Conservation (phyloP, 441 rosid species). For the Pelargonium fulgidum region DNA sequence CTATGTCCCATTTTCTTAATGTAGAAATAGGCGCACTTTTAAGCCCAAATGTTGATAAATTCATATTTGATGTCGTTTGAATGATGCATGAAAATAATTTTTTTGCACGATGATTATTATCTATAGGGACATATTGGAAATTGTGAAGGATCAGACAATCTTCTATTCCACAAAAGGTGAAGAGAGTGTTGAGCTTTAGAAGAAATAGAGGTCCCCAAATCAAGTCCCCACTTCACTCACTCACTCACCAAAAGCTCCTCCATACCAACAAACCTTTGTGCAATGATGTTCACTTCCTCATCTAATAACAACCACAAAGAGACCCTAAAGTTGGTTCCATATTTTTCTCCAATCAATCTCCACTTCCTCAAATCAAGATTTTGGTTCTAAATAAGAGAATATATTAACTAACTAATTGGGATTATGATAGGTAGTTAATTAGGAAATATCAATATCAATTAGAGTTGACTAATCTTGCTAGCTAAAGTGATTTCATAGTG, state of each 20-base stretch:
- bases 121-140: neutral
- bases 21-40: too few species aligned
- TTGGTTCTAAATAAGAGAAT: neutral
- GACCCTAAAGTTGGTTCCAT: constrained; percentile 6
- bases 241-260: constrained; percentile 16
- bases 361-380: neutral
- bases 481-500: neutral
- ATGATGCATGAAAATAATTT: too few species aligned
- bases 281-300: constrained; percentile 12
- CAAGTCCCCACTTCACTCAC: constrained; percentile 1
- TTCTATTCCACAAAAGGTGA: constrained; percentile 24
- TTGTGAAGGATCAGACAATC: constrained; percentile 17
- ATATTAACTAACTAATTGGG: neutral
- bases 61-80: too few species aligned
- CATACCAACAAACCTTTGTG: constrained; percentile 10
- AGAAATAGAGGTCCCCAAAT: neutral
- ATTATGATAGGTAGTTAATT: neutral
- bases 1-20: too few species aligned
- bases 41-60: too few species aligned
- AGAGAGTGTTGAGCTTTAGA: constrained; percentile 8
- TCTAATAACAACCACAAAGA: constrained; percentile 4
- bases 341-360: too few species aligned
- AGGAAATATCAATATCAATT: neutral
- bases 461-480: neutral
- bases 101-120: neutral